Evolutionary conservation across 2,329 filamentous ascomycete genomes (phyloP).

Genomic region (Alternaria conjuncta): DNA sequence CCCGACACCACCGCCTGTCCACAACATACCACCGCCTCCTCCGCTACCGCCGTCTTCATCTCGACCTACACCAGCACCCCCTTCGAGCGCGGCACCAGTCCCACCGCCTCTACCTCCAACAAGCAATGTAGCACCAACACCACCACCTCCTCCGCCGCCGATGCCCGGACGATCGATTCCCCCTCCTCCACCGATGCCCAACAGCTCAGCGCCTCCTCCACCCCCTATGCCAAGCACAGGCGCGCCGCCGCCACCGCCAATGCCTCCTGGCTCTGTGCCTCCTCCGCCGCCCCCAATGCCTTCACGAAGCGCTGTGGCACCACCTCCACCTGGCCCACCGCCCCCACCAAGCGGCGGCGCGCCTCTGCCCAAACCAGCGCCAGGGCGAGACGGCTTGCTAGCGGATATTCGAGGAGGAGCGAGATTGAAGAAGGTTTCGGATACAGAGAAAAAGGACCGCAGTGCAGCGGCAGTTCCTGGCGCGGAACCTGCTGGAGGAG

Average conservation of each 20-base stretch:
- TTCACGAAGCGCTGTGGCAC: constrained; percentile 31
- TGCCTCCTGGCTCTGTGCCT: constrained; percentile 44
- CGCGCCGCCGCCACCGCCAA: constrained; percentile 34
- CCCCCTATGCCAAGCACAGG: constrained; percentile 32
- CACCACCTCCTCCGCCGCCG: constrained; percentile 24
- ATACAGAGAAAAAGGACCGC: constrained; percentile 72
- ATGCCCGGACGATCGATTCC: constrained; percentile 1
- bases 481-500: constrained; percentile 50
- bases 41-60: constrained; percentile 37
- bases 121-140: constrained; percentile 35
- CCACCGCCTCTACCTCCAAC: constrained; percentile 37
- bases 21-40: constrained; percentile 33
- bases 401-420: constrained; percentile 74
- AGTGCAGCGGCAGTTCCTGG: constrained; percentile 69
- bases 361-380: constrained; percentile 49
- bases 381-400: constrained; percentile 66
- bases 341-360: constrained; percentile 23
- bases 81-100: constrained; percentile 34
- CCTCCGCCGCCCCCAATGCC: constrained; percentile 51
- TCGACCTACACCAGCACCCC: constrained; percentile 36
- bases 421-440: constrained; percentile 75
- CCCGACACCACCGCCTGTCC: constrained; percentile 67
- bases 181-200: constrained; percentile 8
- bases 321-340: constrained; percentile 45
- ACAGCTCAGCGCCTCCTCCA: constrained; percentile 13